phyloP scores from a whole-genome alignment of 2,329 filamentous ascomycete species.

The Xylariaceae sp. region DNA sequence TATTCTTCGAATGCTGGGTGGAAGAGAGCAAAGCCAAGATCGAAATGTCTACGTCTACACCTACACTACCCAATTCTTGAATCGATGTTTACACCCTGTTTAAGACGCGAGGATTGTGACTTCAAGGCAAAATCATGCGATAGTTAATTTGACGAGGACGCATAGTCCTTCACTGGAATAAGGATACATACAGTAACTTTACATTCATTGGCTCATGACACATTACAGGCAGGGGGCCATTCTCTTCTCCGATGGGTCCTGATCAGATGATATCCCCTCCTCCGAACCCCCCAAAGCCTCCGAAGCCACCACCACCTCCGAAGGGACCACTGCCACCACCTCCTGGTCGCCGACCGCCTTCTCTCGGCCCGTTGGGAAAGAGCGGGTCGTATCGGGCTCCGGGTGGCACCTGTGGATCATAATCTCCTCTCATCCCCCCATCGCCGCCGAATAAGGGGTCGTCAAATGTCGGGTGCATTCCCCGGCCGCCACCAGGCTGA shows the following conservation, averaged over 20 bases:
- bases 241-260: not conserved
- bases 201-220: not conserved
- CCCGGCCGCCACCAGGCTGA: constrained; percentile 60
- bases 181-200: no score
- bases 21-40: constrained; percentile 51
- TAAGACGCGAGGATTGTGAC: not conserved
- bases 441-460: constrained; percentile 75
- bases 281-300: constrained; percentile 30
- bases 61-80: constrained; percentile 4
- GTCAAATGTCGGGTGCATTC: constrained; percentile 96
- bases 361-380: constrained; percentile 60
- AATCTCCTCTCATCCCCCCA: constrained; percentile 43
- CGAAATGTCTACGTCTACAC: constrained; percentile 11
- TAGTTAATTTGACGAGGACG: no score
- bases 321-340: constrained; percentile 36
- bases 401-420: constrained; percentile 72
- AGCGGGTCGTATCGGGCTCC: constrained; percentile 90
- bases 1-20: constrained; percentile 65
- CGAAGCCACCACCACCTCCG: constrained; percentile 32
- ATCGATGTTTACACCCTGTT: not conserved
- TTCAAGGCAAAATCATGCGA: no score
- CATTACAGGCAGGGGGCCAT: not conserved
- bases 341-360: constrained; percentile 40
- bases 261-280: constrained; percentile 28
- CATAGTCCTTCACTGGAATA: no score